phyloP scores from a whole-genome alignment of 2,329 filamentous ascomycete species.

The Cytospora schulzeri region DNA sequence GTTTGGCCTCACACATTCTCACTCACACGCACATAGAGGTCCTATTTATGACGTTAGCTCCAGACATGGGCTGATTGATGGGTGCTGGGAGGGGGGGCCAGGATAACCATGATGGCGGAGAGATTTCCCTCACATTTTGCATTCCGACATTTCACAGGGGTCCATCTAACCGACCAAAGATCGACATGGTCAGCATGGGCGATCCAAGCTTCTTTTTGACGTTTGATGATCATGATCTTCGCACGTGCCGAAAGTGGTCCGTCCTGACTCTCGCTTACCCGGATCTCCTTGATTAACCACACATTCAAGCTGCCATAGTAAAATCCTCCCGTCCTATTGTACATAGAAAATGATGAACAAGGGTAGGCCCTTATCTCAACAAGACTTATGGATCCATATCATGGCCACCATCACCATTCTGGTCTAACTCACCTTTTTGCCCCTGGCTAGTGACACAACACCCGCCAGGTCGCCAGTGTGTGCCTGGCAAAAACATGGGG shows the following conservation, averaged over 20 bases:
- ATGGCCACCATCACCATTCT: neutral
- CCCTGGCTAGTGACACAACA: conserved; percentile 18
- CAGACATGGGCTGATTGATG: too few relatives aligned
- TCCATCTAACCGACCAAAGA: neutral
- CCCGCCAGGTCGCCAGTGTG: too few relatives aligned
- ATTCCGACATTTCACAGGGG: neutral
- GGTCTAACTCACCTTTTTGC: conserved; percentile 2
- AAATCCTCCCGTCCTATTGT: too few relatives aligned
- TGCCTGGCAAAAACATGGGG: conserved; percentile 8
- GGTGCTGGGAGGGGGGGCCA: too few relatives aligned
- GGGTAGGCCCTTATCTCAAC: neutral
- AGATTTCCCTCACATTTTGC: neutral
- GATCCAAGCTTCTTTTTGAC: neutral
- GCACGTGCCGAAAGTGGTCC: neutral
- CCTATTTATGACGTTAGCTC: too few relatives aligned
- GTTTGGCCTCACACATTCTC: too few relatives aligned
- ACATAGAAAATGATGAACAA: neutral
- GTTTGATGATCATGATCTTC: neutral
- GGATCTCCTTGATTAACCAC: neutral
- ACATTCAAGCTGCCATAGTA: too few relatives aligned
- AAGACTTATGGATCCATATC: too few relatives aligned
- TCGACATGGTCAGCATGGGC: neutral
- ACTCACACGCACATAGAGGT: too few relatives aligned
- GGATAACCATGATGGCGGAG: too few relatives aligned
- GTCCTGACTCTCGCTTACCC: neutral